phyloP scores from a whole-genome alignment of 192 early-diverging fungal species.

The Backusella sp. region DNA sequence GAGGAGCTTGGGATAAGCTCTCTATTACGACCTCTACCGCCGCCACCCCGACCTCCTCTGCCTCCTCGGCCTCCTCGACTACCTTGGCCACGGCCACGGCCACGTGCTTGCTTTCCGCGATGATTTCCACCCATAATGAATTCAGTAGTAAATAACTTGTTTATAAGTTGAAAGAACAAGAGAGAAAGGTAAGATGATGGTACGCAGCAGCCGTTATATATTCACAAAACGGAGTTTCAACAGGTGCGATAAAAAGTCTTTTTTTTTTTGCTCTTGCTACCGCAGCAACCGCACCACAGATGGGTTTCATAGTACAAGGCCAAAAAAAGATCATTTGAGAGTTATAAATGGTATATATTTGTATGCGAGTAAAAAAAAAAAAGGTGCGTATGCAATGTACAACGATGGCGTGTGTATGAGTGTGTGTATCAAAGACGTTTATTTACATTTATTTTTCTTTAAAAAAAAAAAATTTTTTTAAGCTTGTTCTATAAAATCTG shows the following conservation, averaged over 20 bases:
- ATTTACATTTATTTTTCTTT: slow-evolving; percentile 1
- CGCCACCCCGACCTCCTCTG: background rate
- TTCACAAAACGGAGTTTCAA: background rate
- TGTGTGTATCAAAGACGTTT: background rate
- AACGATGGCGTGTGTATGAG: background rate
- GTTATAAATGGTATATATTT: background rate
- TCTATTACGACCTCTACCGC: slow-evolving; percentile 17
- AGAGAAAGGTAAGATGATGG: background rate
- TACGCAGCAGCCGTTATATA: background rate
- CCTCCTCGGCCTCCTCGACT: background rate
- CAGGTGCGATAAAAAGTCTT: background rate
- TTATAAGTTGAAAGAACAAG: background rate
- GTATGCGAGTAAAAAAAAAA: background rate
- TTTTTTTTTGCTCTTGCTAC: background rate
- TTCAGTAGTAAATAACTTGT: background rate
- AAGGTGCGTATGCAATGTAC: background rate
- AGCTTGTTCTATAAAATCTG: slow-evolving; percentile 9
- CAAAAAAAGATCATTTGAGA: background rate
- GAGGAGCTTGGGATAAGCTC: slow-evolving; percentile 12
- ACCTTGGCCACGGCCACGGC: background rate
- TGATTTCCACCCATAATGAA: background rate
- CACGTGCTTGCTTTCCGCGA: slow-evolving; percentile 12
- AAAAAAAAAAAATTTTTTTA: background rate
- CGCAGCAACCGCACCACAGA: background rate
- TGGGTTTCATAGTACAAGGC: background rate